Base-by-base conservation (phyloP, 2,329 filamentous ascomycete species). In the Bipolaris bicolor region DNA sequence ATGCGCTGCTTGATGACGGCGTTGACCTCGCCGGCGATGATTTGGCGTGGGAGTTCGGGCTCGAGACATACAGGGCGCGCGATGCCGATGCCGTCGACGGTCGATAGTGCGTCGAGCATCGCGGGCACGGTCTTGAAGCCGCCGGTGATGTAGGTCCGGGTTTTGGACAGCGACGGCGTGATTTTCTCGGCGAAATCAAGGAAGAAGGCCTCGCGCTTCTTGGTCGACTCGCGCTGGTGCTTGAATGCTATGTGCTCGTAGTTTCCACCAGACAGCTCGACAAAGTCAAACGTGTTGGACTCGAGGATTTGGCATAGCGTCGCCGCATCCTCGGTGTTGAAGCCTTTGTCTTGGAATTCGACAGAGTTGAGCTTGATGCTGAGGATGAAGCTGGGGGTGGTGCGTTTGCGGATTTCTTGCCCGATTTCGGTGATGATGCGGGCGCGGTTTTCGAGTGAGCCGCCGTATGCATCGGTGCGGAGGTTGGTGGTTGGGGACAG, bases 261-360 rank as follows among this genome's bases (percentile, higher is more conserved):
- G 0, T 85, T 88, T 7, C 86, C 86, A 11, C 86, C 86, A 0
- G 78, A 82, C 0, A 88, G 77, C 73, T 88, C 85, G 11, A 87
- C 83, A 62, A 85, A 84, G 69, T 85, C 80, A 49, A 86, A 84
- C 7, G 70, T 72, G 57, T 81, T 79, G 46, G 76, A 67, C 67
- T 86, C 82, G 1, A 86, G 74, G 20, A 79, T 69, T 41, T 76
- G 70, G 70, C 80, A 82, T 33, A 86, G 73, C 29, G 78, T 67
- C 29, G 74, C 77, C 1, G 82, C 81, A 58, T 86, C 84, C 7
- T 82, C 79, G 1, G 82, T 75, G 44, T 77, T 74, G 71, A 85
- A 81, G 0, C 83, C 83, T 24, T 80, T 78, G 15, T 79, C 79
- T 62, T 84, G 81, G 72, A 84, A 84, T 65, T 84, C 82, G 45